phyloP scores from a whole-genome alignment of 140 eudicot genomes.

The Bidens hawaiensis region DNA sequence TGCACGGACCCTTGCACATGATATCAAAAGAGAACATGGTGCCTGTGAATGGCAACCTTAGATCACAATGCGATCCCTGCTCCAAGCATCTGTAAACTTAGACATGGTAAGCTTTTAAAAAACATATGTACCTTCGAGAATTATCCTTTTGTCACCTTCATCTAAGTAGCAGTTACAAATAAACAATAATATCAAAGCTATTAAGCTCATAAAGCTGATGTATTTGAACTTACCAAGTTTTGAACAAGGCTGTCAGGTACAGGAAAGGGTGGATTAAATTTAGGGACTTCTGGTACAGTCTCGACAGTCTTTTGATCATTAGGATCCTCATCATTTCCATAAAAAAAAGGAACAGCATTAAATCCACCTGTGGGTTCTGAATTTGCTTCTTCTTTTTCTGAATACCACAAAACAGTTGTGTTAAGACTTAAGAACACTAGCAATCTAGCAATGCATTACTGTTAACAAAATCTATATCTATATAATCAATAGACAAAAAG shows the following conservation, averaged over 20 bases:
- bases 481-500: background rate
- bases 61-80: conserved; percentile 84
- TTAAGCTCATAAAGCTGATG: conserved; percentile 18
- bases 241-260: conserved; percentile 70
- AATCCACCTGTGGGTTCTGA: conserved; percentile 48
- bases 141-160: conserved; percentile 48
- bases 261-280: conserved; percentile 67
- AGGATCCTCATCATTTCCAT: conserved; percentile 52
- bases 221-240: conserved; percentile 63
- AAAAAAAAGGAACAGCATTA: conserved; percentile 70
- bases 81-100: conserved; percentile 99
- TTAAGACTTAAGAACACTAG: conserved; percentile 5
- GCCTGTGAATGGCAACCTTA: conserved; percentile 90
- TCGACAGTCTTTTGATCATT: conserved; percentile 47
- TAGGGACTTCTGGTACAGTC: conserved; percentile 32
- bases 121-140: conserved; percentile 58
- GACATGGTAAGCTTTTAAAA: conserved; percentile 86
- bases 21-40: conserved; percentile 90
- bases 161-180: conserved; percentile 36
- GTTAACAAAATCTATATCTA: background rate
- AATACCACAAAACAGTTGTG: conserved; percentile 2
- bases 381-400: conserved; percentile 51
- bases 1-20: conserved; percentile 77
- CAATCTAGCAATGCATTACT: background rate
- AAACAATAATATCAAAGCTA: conserved; percentile 20